A percentile compares a stretch with the other conserved stretches of the same genome.
Evolutionary conservation across 495 filamentous ascomycete genomes (phyloP).

Genomic region (Podospora bellae-mahoneyi): DNA sequence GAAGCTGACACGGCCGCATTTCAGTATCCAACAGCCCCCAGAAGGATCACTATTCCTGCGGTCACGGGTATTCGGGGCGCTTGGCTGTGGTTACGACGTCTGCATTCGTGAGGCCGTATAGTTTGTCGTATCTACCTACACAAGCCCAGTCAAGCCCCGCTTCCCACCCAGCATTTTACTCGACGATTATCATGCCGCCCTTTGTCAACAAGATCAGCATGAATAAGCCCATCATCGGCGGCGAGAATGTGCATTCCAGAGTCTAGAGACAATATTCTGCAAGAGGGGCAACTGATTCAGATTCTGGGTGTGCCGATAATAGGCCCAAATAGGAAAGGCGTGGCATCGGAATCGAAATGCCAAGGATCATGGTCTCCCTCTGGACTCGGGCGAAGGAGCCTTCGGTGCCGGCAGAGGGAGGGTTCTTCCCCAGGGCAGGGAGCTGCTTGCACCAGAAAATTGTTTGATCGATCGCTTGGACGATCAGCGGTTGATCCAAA

Average conservation of each 20-base stretch:
- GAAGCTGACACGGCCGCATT: constrained; percentile 1
- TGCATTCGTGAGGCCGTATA: background rate
- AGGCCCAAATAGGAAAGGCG: background rate
- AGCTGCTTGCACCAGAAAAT: background rate
- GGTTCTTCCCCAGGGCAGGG: background rate
- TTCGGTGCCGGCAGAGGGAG: background rate
- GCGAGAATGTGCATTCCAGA: background rate
- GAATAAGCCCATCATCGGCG: background rate
- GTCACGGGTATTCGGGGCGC: background rate
- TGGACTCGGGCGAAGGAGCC: background rate
- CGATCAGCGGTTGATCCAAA: constrained; percentile 15
- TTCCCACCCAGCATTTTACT: background rate
- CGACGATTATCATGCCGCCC: background rate
- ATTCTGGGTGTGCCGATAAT: constrained; percentile 1
- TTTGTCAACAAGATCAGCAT: background rate
- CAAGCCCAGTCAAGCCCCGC: background rate
- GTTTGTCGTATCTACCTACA: background rate
- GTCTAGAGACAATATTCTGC: background rate
- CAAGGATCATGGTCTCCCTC: background rate
- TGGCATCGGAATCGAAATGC: background rate
- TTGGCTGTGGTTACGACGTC: background rate
- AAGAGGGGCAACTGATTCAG: background rate
- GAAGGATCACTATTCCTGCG: background rate
- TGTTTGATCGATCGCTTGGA: constrained; percentile 1
- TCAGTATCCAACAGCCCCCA: background rate